phyloP scores from a whole-genome alignment of 768 basidiomycete species.

The Lactarius vividus region DNA sequence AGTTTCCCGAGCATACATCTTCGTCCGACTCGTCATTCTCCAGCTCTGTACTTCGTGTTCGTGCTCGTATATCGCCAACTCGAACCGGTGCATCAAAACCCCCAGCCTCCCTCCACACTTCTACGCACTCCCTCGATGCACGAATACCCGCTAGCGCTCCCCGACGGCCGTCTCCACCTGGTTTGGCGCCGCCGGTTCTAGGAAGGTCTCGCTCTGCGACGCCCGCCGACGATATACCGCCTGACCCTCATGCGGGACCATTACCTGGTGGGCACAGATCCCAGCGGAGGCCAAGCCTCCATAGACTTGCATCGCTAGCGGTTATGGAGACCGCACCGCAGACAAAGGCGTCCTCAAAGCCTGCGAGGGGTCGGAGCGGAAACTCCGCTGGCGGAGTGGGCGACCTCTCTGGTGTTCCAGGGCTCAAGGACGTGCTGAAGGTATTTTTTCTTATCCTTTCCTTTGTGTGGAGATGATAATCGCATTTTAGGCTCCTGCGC shows the following conservation, averaged over 20 bases:
- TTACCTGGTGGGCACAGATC: constrained; percentile 21
- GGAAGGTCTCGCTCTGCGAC: constrained; percentile 38
- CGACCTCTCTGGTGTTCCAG: constrained; percentile 47
- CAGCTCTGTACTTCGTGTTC: constrained; percentile 4
- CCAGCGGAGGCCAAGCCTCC: constrained; percentile 41
- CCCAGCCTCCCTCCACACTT: constrained; percentile 39
- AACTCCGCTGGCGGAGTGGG: constrained; percentile 44
- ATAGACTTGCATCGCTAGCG: constrained; percentile 52
- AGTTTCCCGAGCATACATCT: constrained; percentile 37
- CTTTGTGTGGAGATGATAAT: constrained; percentile 9
- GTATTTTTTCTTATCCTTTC: constrained; percentile 35
- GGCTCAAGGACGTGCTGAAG: constrained; percentile 72
- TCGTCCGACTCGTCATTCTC: constrained; percentile 10
- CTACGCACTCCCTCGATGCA: constrained; percentile 55
- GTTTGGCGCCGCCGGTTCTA: constrained; percentile 34
- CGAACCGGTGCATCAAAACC: constrained; percentile 5
- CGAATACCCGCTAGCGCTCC: constrained; percentile 33
- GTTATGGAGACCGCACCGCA: constrained; percentile 53
- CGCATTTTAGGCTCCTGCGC: constrained; percentile 52
- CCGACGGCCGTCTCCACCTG: constrained; percentile 29
- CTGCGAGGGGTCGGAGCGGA: constrained; percentile 46
- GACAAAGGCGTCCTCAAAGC: constrained; percentile 44
- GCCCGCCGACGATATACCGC: constrained; percentile 27
- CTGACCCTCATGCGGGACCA: constrained; percentile 6
- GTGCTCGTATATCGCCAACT: constrained; percentile 18